A percentile compares a stretch with the other conserved stretches of the same genome.
phyloP scores from a whole-genome alignment of 805 yeast species.

The Pichia occidentalis region DNA sequence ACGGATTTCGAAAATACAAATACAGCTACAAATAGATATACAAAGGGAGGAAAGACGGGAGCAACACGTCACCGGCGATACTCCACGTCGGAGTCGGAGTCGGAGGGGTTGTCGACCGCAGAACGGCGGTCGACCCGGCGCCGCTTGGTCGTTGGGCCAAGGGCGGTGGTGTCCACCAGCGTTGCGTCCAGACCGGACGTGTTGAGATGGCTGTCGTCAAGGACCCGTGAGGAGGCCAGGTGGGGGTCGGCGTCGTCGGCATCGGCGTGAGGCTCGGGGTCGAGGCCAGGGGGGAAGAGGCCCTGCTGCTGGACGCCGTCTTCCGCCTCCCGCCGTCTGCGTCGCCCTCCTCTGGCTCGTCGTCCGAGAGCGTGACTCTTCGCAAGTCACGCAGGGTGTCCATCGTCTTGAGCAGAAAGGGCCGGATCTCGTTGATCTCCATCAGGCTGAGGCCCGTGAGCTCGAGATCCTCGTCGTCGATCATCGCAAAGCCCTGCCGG shows the following conservation, averaged over 20 bases:
- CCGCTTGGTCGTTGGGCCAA: conserved; percentile 2
- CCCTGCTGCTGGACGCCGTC: too few relatives aligned
- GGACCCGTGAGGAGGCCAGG: too few relatives aligned
- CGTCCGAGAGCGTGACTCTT: conserved; percentile 24
- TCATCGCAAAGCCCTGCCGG: conserved; percentile 65
- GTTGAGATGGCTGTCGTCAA: background rate
- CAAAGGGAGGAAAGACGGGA: too few relatives aligned
- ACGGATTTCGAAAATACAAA: too few relatives aligned
- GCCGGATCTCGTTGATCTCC: conserved; percentile 86
- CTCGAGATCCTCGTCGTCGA: conserved; percentile 78
- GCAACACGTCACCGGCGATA: conserved; percentile 2
- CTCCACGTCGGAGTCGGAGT: conserved; percentile 6
- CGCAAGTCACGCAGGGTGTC: conserved; percentile 58
- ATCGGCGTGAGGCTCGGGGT: too few relatives aligned
- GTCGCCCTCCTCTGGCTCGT: conserved; percentile 7
- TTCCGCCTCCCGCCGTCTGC: conserved; percentile 1
- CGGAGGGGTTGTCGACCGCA: background rate
- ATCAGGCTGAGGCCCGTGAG: conserved; percentile 73
- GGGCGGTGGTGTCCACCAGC: conserved; percentile 1
- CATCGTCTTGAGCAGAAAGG: conserved; percentile 78
- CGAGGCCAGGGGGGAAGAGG: too few relatives aligned
- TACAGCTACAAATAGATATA: too few relatives aligned
- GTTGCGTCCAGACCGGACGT: conserved; percentile 1
- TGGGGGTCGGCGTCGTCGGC: too few relatives aligned
- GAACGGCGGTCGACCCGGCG: conserved; percentile 1